Conservation (phyloP, 1,139 yeast genomes). For the Arxiozyma telluris region DNA sequence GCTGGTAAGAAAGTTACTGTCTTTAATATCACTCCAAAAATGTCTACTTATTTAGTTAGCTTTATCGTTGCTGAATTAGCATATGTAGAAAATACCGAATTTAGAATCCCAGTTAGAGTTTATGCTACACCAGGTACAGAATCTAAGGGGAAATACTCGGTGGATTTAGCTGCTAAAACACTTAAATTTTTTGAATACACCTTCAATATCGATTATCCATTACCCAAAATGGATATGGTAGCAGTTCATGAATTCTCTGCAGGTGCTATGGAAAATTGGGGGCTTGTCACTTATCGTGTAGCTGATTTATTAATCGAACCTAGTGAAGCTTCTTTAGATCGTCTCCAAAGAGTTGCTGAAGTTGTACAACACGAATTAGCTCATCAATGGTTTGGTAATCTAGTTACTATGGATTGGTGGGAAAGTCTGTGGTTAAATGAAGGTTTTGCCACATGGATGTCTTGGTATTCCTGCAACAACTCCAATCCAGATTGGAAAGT, state of each 20-base stretch:
- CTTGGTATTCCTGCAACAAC: conserved; percentile 39
- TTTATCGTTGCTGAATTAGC: conserved; percentile 73
- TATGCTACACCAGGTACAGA: conserved; percentile 65
- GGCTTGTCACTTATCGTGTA: conserved; percentile 62
- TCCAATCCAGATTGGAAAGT: conserved; percentile 55
- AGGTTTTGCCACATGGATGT: conserved; percentile 82
- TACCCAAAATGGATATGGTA: conserved; percentile 65
- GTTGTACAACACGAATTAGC: conserved; percentile 77
- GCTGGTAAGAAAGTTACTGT: conserved; percentile 42
- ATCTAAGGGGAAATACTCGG: conserved; percentile 55
- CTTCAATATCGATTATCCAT: conserved; percentile 58
- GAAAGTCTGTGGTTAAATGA: conserved; percentile 77
- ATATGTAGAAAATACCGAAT: conserved; percentile 47
- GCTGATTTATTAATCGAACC: conserved; percentile 60
- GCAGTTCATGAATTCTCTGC: conserved; percentile 71
- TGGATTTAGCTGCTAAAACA: conserved; percentile 56
- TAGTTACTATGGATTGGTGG: conserved; percentile 85
- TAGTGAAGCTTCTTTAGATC: conserved; percentile 32
- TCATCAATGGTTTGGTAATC: conserved; percentile 78
- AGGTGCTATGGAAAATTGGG: conserved; percentile 83
- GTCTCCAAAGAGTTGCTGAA: conserved; percentile 56
- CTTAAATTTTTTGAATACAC: conserved; percentile 56
- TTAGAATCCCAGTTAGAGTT: conserved; percentile 48
- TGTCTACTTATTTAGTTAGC: conserved; percentile 70
- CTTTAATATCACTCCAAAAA: conserved; percentile 54